Conservation (phyloP, 371 early-diverging fungal species). For the Lichtheimia corymbifera region DNA sequence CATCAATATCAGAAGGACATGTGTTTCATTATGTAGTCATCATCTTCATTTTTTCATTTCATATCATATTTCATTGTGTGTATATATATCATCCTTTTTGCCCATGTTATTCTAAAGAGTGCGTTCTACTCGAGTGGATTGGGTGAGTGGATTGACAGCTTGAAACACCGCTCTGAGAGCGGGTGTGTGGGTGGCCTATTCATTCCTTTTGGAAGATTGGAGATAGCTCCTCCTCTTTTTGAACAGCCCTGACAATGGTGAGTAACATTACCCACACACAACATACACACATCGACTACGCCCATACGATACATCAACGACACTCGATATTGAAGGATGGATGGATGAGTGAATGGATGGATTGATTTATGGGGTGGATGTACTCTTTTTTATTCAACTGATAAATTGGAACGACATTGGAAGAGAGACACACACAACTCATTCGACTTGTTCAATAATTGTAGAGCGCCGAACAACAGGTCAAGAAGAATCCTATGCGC, state of each 20-base stretch:
- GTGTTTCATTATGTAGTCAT: constrained; percentile 18
- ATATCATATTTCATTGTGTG: constrained; percentile 1
- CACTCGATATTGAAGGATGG: constrained; percentile 9
- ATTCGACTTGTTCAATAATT: background rate
- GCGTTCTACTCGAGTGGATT: too few relatives aligned
- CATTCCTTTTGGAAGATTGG: too few relatives aligned
- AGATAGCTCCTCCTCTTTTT: background rate
- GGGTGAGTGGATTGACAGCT: too few relatives aligned
- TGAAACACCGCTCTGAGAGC: too few relatives aligned
- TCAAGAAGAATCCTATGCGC: constrained; percentile 91
- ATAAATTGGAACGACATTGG: too few relatives aligned
- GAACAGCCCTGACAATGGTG: constrained; percentile 5
- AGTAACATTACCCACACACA: background rate
- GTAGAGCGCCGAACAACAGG: constrained; percentile 28
- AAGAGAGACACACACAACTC: too few relatives aligned
- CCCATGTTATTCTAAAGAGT: too few relatives aligned
- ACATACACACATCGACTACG: too few relatives aligned
- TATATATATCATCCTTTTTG: constrained; percentile 1
- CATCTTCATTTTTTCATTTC: background rate
- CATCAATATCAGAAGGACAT: background rate
- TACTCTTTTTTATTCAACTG: background rate
- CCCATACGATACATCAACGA: too few relatives aligned
- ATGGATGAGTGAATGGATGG: constrained; percentile 12
- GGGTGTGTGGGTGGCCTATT: too few relatives aligned
- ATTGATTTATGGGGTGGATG: constrained; percentile 2